Conservation (phyloP, 2,329 filamentous ascomycete genomes). For the Phymatotrichopsis omnivora region DNA sequence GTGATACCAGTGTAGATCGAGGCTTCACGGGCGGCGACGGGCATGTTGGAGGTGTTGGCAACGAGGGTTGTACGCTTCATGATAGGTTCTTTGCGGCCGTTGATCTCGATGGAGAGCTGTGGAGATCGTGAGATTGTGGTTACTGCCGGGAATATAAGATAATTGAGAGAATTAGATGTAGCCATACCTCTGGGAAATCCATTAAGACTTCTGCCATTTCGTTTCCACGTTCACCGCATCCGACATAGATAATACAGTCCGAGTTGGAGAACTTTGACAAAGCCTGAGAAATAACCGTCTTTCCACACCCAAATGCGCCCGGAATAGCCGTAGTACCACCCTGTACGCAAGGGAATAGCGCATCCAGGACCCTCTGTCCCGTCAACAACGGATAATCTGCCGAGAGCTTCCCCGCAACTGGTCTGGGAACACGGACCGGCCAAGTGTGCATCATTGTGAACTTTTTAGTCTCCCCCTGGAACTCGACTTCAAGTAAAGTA, state of each 20-base stretch:
- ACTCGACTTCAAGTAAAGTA: conserved; percentile 91
- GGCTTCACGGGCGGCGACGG: conserved; percentile 92
- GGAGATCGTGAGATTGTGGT: conserved; percentile 8
- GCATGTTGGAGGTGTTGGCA: conserved; percentile 99
- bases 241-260: conserved; percentile 97
- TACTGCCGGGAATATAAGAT: not conserved
- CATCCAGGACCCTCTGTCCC: conserved; percentile 90
- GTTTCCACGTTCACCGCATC: conserved; percentile 84
- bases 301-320: conserved; percentile 95
- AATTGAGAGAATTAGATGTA: not conserved
- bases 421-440: conserved; percentile 93
- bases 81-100: conserved; percentile 93
- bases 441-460: conserved; percentile 98
- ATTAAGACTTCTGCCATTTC: conserved; percentile 99
- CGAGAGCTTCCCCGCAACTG: conserved; percentile 81
- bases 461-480: conserved; percentile 88
- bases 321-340: conserved; percentile 97
- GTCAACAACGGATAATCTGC: conserved; percentile 89
- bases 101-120: conserved; percentile 75
- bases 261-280: conserved; percentile 99
- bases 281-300: conserved; percentile 97
- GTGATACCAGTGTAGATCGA: conserved; percentile 98
- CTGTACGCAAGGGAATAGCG: conserved; percentile 91
- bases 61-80: conserved; percentile 99
- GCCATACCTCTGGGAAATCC: conserved; percentile 79